phyloP scores from a whole-genome alignment of 2,329 filamentous ascomycete genomes.

The Verticillium nonalfalfae region DNA sequence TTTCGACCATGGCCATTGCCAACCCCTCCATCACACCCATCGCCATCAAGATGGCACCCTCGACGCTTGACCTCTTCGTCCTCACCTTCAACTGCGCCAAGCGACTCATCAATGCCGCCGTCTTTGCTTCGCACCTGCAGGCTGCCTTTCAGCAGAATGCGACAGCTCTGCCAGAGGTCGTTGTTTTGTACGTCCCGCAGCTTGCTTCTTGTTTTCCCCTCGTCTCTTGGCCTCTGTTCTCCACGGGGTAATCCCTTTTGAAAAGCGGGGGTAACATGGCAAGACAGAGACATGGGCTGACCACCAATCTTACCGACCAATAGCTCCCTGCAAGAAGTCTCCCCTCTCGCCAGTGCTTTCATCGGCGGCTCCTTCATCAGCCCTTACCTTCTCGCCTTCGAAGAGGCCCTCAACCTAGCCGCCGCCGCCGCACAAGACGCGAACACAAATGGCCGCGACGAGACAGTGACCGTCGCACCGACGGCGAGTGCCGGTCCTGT shows the following conservation, averaged over 20 bases:
- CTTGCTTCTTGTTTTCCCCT: neutral
- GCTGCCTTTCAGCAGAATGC: conserved; percentile 44
- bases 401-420: conserved; percentile 65
- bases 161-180: conserved; percentile 42
- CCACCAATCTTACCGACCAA: neutral
- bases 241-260: neutral
- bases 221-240: neutral
- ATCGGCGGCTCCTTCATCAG: conserved; percentile 74
- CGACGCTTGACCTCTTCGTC: conserved; percentile 64
- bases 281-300: neutral
- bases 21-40: conserved; percentile 4
- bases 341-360: conserved; percentile 77
- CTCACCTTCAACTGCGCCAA: conserved; percentile 89
- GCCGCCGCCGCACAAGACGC: conserved; percentile 24
- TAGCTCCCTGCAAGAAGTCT: conserved; percentile 83
- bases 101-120: conserved; percentile 58
- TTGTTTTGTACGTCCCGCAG: conserved; percentile 45
- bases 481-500: conserved; percentile 12
- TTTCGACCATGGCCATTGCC: conserved; percentile 6
- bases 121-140: conserved; percentile 68
- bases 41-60: conserved; percentile 25
- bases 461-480: conserved; percentile 11
- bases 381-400: conserved; percentile 69
- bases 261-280: too few species aligned
- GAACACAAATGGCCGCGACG: conserved; percentile 13